phyloP scores from a whole-genome alignment of 1,139 yeast species.

The Geotrichum citri-aurantii region DNA sequence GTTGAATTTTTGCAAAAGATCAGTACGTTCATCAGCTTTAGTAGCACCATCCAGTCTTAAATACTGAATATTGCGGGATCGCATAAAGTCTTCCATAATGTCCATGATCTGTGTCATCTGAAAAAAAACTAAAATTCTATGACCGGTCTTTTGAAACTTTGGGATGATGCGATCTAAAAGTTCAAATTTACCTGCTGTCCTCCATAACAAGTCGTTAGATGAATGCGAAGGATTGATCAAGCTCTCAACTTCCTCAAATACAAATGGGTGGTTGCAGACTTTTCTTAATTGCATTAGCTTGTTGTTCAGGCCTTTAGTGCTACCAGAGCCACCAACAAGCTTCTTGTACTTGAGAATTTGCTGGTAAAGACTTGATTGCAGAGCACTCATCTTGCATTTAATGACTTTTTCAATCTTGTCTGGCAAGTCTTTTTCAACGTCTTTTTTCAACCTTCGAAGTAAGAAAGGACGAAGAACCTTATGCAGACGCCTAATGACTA shows the following conservation, averaged over 20 bases:
- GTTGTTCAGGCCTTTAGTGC: constrained; percentile 81
- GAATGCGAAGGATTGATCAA: constrained; percentile 71
- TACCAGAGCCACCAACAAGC: constrained; percentile 69
- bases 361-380: constrained; percentile 75
- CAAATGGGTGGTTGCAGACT: constrained; percentile 96
- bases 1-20: constrained; percentile 73
- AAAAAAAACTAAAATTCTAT: constrained; percentile 85
- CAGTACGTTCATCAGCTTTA: constrained; percentile 90
- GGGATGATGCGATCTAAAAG: constrained; percentile 80
- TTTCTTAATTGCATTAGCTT: constrained; percentile 94
- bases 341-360: constrained; percentile 89
- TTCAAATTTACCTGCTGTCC: constrained; percentile 93
- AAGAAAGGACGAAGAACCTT: constrained; percentile 93
- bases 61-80: constrained; percentile 67
- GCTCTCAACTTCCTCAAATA: constrained; percentile 92
- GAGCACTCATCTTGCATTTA: constrained; percentile 87
- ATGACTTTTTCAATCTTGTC: constrained; percentile 92
- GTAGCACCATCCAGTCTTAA: constrained; percentile 88
- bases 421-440: constrained; percentile 94
- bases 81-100: constrained; percentile 90
- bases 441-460: constrained; percentile 89
- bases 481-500: constrained; percentile 91
- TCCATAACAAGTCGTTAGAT: constrained; percentile 62
- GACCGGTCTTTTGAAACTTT: constrained; percentile 78
- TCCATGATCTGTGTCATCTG: constrained; percentile 99